These are phyloP conservation scores for Venturiaceae sp. DNA, from an alignment of 2,329 filamentous ascomycete genomes.

Conservation along the genomic window DNA sequence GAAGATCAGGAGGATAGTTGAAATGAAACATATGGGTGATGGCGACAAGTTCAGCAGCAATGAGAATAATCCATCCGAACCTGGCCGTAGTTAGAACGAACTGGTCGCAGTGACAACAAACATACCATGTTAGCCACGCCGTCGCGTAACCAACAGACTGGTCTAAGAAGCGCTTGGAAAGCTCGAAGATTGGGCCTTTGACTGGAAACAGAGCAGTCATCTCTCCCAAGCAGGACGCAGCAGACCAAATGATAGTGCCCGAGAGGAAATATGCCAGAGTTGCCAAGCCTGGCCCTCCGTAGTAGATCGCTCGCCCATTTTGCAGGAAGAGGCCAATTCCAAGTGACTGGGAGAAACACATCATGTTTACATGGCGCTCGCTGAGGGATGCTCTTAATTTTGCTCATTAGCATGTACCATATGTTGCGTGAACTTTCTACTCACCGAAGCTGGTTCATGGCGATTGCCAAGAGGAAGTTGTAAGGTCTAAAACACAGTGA, in stretches of 20 bases:
- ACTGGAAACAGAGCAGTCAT: conserved; percentile 32
- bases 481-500: too few species aligned
- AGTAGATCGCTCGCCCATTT: conserved; percentile 26
- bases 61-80: not conserved
- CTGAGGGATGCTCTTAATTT: conserved; percentile 15
- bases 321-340: conserved; percentile 28
- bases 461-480: too few species aligned
- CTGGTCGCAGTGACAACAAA: conserved; percentile 10
- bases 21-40: conserved; percentile 13
- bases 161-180: conserved; percentile 29
- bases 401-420: not conserved
- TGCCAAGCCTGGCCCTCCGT: conserved; percentile 26
- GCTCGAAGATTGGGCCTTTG: conserved; percentile 30
- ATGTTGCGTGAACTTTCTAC: not conserved
- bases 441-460: not conserved
- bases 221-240: conserved; percentile 25
- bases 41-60: conserved; percentile 11
- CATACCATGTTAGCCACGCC: conserved; percentile 36
- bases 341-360: conserved; percentile 25
- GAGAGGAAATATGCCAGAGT: conserved; percentile 25
- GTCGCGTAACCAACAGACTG: conserved; percentile 34
- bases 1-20: conserved; percentile 7
- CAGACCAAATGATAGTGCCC: conserved; percentile 27
- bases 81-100: not conserved
- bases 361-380: conserved; percentile 24